phyloP scores from a whole-genome alignment of 768 basidiomycete genomes.

The Lentinus brumalis region DNA sequence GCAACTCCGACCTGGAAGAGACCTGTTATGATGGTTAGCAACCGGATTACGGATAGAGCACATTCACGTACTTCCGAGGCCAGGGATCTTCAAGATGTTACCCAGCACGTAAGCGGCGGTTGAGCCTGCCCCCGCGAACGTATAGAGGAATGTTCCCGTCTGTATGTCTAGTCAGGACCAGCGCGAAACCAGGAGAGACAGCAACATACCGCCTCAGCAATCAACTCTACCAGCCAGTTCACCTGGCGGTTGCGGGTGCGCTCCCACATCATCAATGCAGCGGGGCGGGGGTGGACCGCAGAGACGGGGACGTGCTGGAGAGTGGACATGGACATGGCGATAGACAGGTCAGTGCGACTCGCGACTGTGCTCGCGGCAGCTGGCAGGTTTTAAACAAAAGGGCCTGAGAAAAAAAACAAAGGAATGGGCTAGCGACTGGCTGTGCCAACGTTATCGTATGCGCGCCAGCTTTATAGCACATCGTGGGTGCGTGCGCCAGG shows the following conservation, averaged over 20 bases:
- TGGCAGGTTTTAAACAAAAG: not conserved
- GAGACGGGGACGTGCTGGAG: slow-evolving; percentile 21
- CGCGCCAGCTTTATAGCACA: not conserved
- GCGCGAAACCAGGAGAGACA: not conserved
- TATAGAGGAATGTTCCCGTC: slow-evolving; percentile 32
- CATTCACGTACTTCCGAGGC: slow-evolving; percentile 33
- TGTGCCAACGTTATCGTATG: not conserved
- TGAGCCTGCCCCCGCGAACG: slow-evolving; percentile 33
- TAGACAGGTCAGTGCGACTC: not conserved
- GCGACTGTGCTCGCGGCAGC: not conserved
- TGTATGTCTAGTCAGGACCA: not conserved
- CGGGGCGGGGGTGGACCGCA: slow-evolving; percentile 21
- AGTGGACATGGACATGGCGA: not conserved
- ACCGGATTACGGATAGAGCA: not conserved
- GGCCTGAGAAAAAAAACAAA: not conserved
- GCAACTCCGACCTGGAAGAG: slow-evolving; percentile 38
- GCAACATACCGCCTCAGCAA: slow-evolving; percentile 32
- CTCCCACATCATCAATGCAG: slow-evolving; percentile 24
- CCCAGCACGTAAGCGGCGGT: slow-evolving; percentile 34
- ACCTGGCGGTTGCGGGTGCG: slow-evolving; percentile 27
- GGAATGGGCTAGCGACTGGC: no score
- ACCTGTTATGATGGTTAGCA: slow-evolving; percentile 20
- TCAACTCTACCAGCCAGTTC: slow-evolving; percentile 30
- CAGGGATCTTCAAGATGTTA: slow-evolving; percentile 23
- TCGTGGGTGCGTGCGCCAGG: not conserved